These are phyloP conservation scores for Boletus tomentosulus DNA, from an alignment of 768 basidiomycete genomes.

Conservation along the genomic window DNA sequence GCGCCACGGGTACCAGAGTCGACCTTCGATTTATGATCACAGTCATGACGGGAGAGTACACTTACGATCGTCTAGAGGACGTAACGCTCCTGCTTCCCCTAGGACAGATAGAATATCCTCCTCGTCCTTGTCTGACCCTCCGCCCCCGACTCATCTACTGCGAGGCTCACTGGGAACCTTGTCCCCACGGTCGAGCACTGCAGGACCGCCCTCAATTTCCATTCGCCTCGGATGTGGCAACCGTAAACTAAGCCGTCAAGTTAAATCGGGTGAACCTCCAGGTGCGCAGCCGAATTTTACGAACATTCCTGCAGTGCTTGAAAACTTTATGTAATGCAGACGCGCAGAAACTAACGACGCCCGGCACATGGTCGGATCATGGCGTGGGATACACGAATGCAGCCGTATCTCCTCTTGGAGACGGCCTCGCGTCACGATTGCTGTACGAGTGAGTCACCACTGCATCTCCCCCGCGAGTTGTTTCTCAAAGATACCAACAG, in stretches of 20 bases:
- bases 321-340: background rate
- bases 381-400: constrained; percentile 12
- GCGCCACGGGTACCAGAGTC: background rate
- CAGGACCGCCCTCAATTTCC: background rate
- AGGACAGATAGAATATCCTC: background rate
- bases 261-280: background rate
- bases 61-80: background rate
- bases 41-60: background rate
- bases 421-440: background rate
- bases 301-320: background rate
- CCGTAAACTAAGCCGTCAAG: constrained; percentile 11
- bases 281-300: background rate
- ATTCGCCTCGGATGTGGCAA: constrained; percentile 6
- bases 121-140: background rate
- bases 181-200: background rate
- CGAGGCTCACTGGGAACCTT: background rate
- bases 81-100: background rate
- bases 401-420: constrained; percentile 2
- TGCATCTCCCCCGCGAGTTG: background rate
- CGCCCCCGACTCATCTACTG: constrained; percentile 1
- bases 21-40: background rate
- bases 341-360: constrained; percentile 3
- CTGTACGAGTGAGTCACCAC: constrained; percentile 6
- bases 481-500: background rate
- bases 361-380: constrained; percentile 16